phyloP scores from a whole-genome alignment of 768 basidiomycete species.

The Trametes gibbosa region DNA sequence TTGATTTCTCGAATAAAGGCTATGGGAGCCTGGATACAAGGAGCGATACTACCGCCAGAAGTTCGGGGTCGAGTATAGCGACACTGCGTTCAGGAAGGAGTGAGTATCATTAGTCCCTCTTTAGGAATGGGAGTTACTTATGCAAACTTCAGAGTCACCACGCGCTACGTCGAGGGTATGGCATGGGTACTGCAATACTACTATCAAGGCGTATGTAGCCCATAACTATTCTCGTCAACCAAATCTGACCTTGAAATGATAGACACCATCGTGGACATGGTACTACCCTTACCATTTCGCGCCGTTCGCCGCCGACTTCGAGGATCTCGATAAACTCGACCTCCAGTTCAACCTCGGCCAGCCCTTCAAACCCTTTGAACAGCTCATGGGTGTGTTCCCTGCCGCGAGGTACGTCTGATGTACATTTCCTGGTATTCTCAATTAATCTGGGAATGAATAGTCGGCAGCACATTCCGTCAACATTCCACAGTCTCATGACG shows the following conservation, averaged over 20 bases:
- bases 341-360: constrained; percentile 76
- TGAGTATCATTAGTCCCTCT: constrained; percentile 36
- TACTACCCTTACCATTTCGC: constrained; percentile 99
- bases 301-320: constrained; percentile 95
- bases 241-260: constrained; percentile 18
- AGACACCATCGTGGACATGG: constrained; percentile 97
- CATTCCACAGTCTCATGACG: constrained; percentile 87
- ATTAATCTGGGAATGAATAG: constrained; percentile 37
- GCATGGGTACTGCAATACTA: constrained; percentile 97
- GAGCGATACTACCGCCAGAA: constrained; percentile 95
- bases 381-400: constrained; percentile 98
- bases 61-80: constrained; percentile 74
- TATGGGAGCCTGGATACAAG: constrained; percentile 96
- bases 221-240: not conserved
- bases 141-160: constrained; percentile 57
- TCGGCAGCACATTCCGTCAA: constrained; percentile 81
- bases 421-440: not conserved
- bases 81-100: constrained; percentile 70
- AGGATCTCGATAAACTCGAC: constrained; percentile 71
- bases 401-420: constrained; percentile 68
- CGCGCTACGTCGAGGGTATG: constrained; percentile 88
- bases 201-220: constrained; percentile 86
- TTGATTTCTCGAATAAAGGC: constrained; percentile 41
- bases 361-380: constrained; percentile 97
- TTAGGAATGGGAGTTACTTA: not conserved